Conservation (phyloP, 2,329 filamentous ascomycete genomes). For the Xylaria sp. region DNA sequence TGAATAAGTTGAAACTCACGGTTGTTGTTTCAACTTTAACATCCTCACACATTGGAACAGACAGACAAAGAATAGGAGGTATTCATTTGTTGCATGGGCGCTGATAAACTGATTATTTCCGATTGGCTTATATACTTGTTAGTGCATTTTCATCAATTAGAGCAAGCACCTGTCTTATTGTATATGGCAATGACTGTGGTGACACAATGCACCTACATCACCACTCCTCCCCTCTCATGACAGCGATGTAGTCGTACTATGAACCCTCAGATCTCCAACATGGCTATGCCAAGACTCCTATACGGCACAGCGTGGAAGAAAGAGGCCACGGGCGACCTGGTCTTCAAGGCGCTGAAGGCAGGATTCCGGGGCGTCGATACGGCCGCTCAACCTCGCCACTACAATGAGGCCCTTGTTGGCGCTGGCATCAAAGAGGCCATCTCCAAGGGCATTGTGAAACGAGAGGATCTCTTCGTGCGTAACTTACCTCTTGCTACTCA, state of each 20-base stretch:
- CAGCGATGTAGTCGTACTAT: slow-evolving; percentile 14
- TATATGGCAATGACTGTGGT: slow-evolving; percentile 11
- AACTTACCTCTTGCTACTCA: not conserved
- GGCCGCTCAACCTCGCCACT: slow-evolving; percentile 81
- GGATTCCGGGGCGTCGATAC: slow-evolving; percentile 83
- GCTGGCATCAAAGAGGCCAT: slow-evolving; percentile 73
- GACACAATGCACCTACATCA: slow-evolving; percentile 5
- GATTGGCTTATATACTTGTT: not conserved
- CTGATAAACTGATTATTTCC: not conserved
- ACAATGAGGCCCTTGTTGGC: slow-evolving; percentile 77
- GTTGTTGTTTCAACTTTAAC: not conserved
- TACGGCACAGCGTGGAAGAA: slow-evolving; percentile 93
- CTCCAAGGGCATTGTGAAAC: slow-evolving; percentile 65
- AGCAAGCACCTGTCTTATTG: not conserved
- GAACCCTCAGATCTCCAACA: slow-evolving; percentile 38
- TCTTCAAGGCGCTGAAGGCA: slow-evolving; percentile 72
- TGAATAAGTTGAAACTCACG: not conserved
- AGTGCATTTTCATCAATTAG: not conserved
- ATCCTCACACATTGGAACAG: not conserved
- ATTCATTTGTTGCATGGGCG: not conserved
- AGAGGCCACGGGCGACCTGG: slow-evolving; percentile 72
- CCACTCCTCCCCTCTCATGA: slow-evolving; percentile 15
- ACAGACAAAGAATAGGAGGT: not conserved
- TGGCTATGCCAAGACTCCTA: slow-evolving; percentile 64
- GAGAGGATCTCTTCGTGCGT: slow-evolving; percentile 72